phyloP scores from a whole-genome alignment of 106 monocot genomes.

The Dendrobium nobile region DNA sequence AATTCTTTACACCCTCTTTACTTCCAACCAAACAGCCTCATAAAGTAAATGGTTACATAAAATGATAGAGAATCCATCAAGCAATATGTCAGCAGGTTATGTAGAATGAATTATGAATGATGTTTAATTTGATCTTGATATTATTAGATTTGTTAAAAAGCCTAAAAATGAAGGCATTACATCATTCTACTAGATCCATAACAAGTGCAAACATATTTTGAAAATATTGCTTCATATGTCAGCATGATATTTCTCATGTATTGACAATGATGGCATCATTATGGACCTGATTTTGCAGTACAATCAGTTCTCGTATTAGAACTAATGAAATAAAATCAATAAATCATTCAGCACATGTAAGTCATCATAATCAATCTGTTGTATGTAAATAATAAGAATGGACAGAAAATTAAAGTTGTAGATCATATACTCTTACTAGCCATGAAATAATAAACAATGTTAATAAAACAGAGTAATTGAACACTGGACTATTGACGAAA shows the following conservation, averaged over 20 bases:
- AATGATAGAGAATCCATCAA: not conserved
- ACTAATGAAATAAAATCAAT: not conserved
- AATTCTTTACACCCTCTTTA: too few relatives aligned
- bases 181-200: not conserved
- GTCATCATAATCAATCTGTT: not conserved
- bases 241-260: not conserved
- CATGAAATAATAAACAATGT: not conserved
- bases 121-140: not conserved
- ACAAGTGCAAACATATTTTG: not conserved
- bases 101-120: not conserved
- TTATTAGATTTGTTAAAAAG: not conserved
- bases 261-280: not conserved
- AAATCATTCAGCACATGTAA: not conserved
- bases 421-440: not conserved
- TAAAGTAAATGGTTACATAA: not conserved
- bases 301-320: not conserved
- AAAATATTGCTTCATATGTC: not conserved
- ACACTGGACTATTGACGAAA: not conserved
- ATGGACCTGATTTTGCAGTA: not conserved
- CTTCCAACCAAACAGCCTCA: too few relatives aligned
- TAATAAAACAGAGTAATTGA: not conserved
- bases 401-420: not conserved
- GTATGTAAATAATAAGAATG: not conserved
- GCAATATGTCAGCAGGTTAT: not conserved
- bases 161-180: not conserved